Evolutionary conservation across 306 rosid genomes (phyloP).

Genomic region (Citrullus mucosospermus): DNA sequence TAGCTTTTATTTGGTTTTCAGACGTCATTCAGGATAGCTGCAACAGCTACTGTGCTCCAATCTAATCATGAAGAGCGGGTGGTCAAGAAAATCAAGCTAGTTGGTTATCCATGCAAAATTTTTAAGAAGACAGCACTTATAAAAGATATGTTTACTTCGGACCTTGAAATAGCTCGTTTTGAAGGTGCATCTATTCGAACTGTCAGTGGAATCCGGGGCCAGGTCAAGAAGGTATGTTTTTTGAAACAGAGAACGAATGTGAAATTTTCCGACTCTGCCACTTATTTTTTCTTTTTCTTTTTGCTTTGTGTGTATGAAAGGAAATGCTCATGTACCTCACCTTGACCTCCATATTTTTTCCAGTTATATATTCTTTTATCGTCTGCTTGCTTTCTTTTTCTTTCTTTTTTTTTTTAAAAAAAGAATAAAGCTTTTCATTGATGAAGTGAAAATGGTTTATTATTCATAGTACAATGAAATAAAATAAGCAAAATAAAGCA

Average conservation of each 20-base stretch:
- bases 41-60: conserved; percentile 83
- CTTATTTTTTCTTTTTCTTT: neutral
- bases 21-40: conserved; percentile 79
- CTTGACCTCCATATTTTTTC: neutral
- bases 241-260: neutral
- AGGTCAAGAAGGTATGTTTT: conserved; percentile 77
- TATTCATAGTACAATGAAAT: too few species aligned
- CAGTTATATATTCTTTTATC: neutral
- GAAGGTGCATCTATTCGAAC: conserved; percentile 93
- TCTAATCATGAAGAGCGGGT: conserved; percentile 67
- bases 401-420: too few species aligned
- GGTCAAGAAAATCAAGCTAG: conserved; percentile 85
- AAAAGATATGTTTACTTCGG: conserved; percentile 85
- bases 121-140: conserved; percentile 89
- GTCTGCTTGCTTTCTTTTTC: too few species aligned
- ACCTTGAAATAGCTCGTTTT: conserved; percentile 89
- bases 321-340: neutral
- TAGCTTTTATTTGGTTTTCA: conserved; percentile 24
- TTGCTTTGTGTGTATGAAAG: neutral
- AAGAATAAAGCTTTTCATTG: too few species aligned
- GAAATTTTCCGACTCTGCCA: neutral
- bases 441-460: too few species aligned
- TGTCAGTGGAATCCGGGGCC: conserved; percentile 89
- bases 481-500: too few species aligned
- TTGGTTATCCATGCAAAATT: conserved; percentile 83